Percentiles rank a stretch among this genome's conserved stretches.
Evolutionary conservation across 345 rosid genomes (phyloP).

Genomic region (Raphanus raphanistrum): DNA sequence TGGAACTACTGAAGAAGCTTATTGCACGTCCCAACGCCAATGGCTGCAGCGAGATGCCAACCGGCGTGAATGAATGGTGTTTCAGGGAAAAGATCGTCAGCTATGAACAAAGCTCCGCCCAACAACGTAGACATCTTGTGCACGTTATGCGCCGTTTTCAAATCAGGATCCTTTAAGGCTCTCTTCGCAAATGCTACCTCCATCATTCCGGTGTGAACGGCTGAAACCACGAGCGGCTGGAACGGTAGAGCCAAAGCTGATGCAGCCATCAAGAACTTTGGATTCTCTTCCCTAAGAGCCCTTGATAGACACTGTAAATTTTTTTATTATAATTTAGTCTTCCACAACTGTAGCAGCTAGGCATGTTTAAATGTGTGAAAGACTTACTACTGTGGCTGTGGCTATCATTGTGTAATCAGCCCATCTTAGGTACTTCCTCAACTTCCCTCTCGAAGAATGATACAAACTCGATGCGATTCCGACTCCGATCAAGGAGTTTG

Average conservation of each 20-base stretch:
- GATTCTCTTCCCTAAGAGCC: slow-evolving; percentile 82
- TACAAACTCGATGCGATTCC: slow-evolving; percentile 85
- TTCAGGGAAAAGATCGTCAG: slow-evolving; percentile 74
- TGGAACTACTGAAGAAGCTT: slow-evolving; percentile 75
- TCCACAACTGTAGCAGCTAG: no score
- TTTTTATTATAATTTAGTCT: no score
- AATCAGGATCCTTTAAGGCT: slow-evolving; percentile 77
- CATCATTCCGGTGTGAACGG: slow-evolving; percentile 93
- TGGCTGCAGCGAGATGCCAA: slow-evolving; percentile 98
- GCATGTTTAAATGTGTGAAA: not conserved
- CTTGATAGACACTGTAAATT: slow-evolving; percentile 55
- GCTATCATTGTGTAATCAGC: slow-evolving; percentile 95
- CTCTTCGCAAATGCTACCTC: slow-evolving; percentile 91
- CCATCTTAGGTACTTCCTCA: slow-evolving; percentile 83
- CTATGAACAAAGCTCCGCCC: slow-evolving; percentile 86
- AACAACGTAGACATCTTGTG: slow-evolving; percentile 70
- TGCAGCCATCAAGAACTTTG: slow-evolving; percentile 92
- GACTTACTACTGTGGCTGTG: slow-evolving; percentile 72
- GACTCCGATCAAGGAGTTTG: slow-evolving; percentile 92
- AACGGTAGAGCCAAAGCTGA: slow-evolving; percentile 69
- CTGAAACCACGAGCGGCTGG: slow-evolving; percentile 94
- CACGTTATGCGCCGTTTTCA: slow-evolving; percentile 65
- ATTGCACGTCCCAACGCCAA: slow-evolving; percentile 86
- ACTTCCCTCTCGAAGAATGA: slow-evolving; percentile 82
- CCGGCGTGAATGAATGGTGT: slow-evolving; percentile 94